Evolutionary conservation across 176 grass and related monocot species (phyloP).

Genomic region (Triticum dicoccoides): DNA sequence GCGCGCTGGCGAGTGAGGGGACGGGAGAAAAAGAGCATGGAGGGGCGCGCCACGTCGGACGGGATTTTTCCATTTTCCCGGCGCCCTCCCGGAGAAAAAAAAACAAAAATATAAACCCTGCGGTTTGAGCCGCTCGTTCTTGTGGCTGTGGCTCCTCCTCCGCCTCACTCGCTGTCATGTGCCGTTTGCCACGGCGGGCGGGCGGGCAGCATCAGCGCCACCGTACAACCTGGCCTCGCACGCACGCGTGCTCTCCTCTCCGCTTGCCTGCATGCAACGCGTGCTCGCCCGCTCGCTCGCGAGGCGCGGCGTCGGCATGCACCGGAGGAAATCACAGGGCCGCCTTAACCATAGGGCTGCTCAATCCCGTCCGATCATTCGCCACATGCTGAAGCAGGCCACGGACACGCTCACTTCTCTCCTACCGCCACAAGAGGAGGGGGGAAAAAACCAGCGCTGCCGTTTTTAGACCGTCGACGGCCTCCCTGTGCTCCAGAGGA

Average conservation of each 20-base stretch:
- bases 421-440: background rate
- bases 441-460: no score
- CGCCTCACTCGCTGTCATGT: slow-evolving; percentile 27
- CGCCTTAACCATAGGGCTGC: background rate
- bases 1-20: slow-evolving; percentile 3
- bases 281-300: background rate
- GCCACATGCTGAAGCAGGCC: background rate
- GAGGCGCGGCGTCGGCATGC: background rate
- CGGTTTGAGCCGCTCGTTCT: slow-evolving; percentile 45
- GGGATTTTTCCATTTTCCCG: slow-evolving; percentile 43
- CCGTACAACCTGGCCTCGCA: background rate
- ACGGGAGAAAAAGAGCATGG: slow-evolving; percentile 55
- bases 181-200: background rate
- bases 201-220: background rate
- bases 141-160: slow-evolving; percentile 64
- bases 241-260: background rate
- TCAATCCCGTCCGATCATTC: background rate
- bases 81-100: background rate
- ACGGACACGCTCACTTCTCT: background rate
- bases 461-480: background rate
- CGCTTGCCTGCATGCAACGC: background rate
- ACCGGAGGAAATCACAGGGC: background rate
- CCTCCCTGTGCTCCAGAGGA: background rate
- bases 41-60: slow-evolving; percentile 59
- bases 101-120: slow-evolving; percentile 21